Base-by-base conservation (phyloP, 2,329 filamentous ascomycete species). In the Exophiala calicioides region DNA sequence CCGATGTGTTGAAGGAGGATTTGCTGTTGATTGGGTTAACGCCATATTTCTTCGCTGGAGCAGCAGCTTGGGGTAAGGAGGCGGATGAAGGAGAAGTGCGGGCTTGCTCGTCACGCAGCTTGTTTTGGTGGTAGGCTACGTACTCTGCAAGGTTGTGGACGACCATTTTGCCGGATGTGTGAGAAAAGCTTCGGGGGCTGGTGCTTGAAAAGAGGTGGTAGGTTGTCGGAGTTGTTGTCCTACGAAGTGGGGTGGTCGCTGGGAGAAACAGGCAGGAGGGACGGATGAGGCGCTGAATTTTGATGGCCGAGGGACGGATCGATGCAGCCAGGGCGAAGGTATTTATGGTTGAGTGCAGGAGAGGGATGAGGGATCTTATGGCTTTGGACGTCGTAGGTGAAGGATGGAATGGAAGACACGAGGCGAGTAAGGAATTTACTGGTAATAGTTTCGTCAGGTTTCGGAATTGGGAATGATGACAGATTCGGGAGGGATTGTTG, bases 1-100 rank as follows among this genome's bases (percentile, higher is more conserved):
- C 60, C 47, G 78, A 77, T 23, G 67, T 62, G 44, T 79, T 66
- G 68, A 81, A 90, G 21, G 82, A 79, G 18, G 71, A 63, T 64
- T 76, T 79, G 57, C 82, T 87, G 53, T 53, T 44, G 49, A 61
- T 52, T 55, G 53, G 44, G 50, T 56, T 58, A 65, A 59, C 53
- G 47, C 55, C 55, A 42, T 51, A 48, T 32, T 48, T 59, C 41
- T 50, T 62, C 34, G 37, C 45, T 23, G n/a, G n/a, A n/a, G n/a
- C n/a, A n/a, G n/a, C n/a, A n/a, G n/a, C n/a, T n/a, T n/a, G n/a
- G n/a, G 41, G 34, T 36, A 39, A 37, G 32, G 53, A 33, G 47
- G 40, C 15, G 18, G 20, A 16, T 9, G 37, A 26, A 6, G 33
- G 12, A 24, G 35, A 19, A 44, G 47, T 40, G 39, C 43, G 32